Base-by-base conservation (phyloP, 768 basidiomycete species). In the Rhizopogon salebrosus region DNA sequence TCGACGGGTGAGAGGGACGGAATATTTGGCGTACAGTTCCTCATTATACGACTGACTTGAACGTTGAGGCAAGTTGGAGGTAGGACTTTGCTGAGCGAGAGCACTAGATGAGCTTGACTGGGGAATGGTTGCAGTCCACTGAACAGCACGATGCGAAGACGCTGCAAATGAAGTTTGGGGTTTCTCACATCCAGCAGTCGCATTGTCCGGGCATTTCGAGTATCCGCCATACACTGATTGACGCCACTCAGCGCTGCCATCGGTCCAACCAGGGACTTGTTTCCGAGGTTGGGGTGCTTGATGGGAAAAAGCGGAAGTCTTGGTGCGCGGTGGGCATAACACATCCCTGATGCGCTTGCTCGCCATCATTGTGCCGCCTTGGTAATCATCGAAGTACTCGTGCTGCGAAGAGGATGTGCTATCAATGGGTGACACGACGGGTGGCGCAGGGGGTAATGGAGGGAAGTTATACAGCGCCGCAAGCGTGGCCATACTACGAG, bases 331-430 rank as follows among this genome's bases (percentile, higher is more conserved):
- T 0, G 75, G 62, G 53, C 76, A 75, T 24, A 78, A 65, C 22
- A 70, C 71, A 14, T 77, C 72, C 38, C 73, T 70, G 62, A 87
- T 79, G 55, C 79, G 79, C 36, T 75, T 76, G 27, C 74, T 77
- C 3, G 83, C 80, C 85, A 87, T 87, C 77, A 88, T 86, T 68
- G 85, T 71, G 35, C 86, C 86, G 36, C 75, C 73, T 57, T 71
- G 74, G 62, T 77, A 85, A 37, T 79, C 73, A 22, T 72, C 71
- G 51, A 66, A 60, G 50, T 61, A 60, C 49, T 70, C 56, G 46
- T 42, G 68, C 34, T 49, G 72, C 55, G 56, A 71, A 37, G 58
- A 3, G 4, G 60, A 54, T 2, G 54, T 24, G 24, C 58, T 52
- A 14, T 62, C 61, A 14, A 50, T 48, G 9, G 53, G 41, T 39